A percentile compares a stretch with the other conserved stretches of the same genome.
Conservation (phyloP, 2,329 filamentous ascomycete genomes). For the Trichothecium roseum region DNA sequence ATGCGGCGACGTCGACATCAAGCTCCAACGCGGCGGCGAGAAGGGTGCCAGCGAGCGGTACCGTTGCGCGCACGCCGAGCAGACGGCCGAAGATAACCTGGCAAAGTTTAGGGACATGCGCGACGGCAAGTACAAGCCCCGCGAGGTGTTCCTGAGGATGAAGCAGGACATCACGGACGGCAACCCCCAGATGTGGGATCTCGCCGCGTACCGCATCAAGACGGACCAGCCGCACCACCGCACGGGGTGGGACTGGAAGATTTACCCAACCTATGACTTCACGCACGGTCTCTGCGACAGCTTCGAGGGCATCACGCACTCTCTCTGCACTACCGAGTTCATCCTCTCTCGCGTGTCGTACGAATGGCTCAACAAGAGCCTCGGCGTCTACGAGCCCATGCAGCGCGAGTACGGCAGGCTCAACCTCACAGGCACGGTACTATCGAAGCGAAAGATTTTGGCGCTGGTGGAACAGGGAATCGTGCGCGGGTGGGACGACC, state of each 20-base stretch:
- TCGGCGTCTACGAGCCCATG: conserved; percentile 84
- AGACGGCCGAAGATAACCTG: conserved; percentile 65
- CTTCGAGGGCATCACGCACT: conserved; percentile 86
- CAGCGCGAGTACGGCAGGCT: conserved; percentile 65
- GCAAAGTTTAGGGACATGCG: conserved; percentile 81
- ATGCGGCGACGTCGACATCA: conserved; percentile 72
- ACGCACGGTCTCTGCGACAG: conserved; percentile 86
- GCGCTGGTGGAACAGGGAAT: conserved; percentile 68
- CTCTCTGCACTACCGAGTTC: conserved; percentile 88
- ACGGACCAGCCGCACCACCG: conserved; percentile 60
- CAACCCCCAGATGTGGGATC: conserved; percentile 95
- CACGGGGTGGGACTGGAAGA: conserved; percentile 76
- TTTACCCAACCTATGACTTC: conserved; percentile 93
- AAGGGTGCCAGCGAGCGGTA: conserved; percentile 56
- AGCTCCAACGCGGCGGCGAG: conserved; percentile 75
- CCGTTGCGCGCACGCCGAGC: conserved; percentile 70
- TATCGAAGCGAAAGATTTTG: conserved; percentile 78
- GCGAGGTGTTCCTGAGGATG: conserved; percentile 81
- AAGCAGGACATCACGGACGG: conserved; percentile 76
- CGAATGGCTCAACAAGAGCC: conserved; percentile 74
- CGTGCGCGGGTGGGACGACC: conserved; percentile 86
- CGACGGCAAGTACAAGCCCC: conserved; percentile 80
- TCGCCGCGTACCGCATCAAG: conserved; percentile 80
- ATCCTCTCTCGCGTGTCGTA: conserved; percentile 77
- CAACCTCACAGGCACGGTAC: conserved; percentile 73